These are phyloP conservation scores for Cenchrus fungigraminus DNA, from an alignment of 176 grass and related monocot species.

Conservation along the genomic window DNA sequence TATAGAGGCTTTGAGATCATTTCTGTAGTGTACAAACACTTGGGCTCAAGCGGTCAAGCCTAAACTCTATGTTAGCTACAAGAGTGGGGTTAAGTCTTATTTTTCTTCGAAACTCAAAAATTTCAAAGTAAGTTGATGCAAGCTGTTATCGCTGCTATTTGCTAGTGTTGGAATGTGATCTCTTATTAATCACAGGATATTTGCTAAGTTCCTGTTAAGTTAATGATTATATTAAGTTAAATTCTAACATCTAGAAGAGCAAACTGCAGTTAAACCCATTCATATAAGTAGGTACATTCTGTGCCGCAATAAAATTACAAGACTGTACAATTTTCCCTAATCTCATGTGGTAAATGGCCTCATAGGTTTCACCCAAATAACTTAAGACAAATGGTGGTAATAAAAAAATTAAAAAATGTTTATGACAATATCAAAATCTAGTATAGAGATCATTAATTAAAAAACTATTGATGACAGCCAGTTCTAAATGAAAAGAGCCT, in stretches of 20 bases:
- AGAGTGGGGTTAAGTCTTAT: neutral
- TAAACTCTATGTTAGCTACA: neutral
- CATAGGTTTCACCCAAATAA: neutral
- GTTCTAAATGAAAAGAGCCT: slow-evolving; percentile 4
- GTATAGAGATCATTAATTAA: slow-evolving; percentile 27
- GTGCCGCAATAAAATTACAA: slow-evolving; percentile 8
- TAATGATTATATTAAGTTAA: no score
- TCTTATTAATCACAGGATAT: no score
- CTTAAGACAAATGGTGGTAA: neutral
- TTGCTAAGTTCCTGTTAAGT: no score
- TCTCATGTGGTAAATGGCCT: neutral
- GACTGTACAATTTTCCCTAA: neutral
- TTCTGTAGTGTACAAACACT: neutral
- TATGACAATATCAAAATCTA: neutral
- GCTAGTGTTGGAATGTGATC: neutral
- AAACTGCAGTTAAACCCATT: neutral
- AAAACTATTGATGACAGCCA: slow-evolving; percentile 2
- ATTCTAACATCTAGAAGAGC: neutral
- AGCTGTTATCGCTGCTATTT: neutral
- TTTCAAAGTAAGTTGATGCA: neutral
- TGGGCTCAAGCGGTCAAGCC: neutral
- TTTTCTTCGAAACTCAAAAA: neutral
- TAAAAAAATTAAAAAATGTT: no score
- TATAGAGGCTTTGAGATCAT: slow-evolving; percentile 1
- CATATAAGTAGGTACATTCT: neutral